phyloP scores from a whole-genome alignment of 2,329 filamentous ascomycete genomes.

The Calonectria pseudoreteaudii region DNA sequence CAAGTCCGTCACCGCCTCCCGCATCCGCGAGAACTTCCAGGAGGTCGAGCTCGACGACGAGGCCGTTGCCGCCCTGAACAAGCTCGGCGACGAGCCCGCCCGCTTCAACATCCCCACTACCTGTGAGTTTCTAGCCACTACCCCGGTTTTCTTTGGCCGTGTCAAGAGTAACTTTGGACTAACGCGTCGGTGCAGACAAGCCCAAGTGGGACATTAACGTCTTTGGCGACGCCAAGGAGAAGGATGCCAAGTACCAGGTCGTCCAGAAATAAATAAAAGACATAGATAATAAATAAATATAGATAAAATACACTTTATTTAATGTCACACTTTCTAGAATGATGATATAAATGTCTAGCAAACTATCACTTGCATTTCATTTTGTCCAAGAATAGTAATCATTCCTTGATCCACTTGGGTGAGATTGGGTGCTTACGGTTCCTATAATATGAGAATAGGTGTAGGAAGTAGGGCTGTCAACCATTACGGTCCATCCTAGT shows the following conservation, averaged over 20 bases:
- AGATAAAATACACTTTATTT: background rate
- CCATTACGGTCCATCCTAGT: no score
- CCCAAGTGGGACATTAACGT: constrained; percentile 69
- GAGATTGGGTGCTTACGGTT: background rate
- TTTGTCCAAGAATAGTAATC: background rate
- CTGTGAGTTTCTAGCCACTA: constrained; percentile 46
- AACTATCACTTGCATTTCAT: no score
- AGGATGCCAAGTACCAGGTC: constrained; percentile 60
- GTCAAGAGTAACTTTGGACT: constrained; percentile 2
- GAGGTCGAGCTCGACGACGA: constrained; percentile 71
- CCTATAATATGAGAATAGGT: background rate
- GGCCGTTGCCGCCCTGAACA: constrained; percentile 70
- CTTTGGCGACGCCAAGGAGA: constrained; percentile 66
- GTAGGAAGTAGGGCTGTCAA: no score
- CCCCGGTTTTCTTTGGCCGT: no score
- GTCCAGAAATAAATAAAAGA: constrained; percentile 45
- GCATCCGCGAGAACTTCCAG: constrained; percentile 78
- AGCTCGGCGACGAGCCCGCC: constrained; percentile 65
- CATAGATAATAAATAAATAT: constrained; percentile 8
- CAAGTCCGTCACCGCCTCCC: constrained; percentile 76
- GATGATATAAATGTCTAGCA: background rate
- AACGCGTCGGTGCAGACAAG: constrained; percentile 50
- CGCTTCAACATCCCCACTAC: constrained; percentile 60
- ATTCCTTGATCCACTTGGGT: background rate
- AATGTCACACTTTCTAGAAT: background rate